These are phyloP conservation scores for Hypoxylon perforatum DNA, from an alignment of 495 filamentous ascomycete genomes.

Conservation along the genomic window DNA sequence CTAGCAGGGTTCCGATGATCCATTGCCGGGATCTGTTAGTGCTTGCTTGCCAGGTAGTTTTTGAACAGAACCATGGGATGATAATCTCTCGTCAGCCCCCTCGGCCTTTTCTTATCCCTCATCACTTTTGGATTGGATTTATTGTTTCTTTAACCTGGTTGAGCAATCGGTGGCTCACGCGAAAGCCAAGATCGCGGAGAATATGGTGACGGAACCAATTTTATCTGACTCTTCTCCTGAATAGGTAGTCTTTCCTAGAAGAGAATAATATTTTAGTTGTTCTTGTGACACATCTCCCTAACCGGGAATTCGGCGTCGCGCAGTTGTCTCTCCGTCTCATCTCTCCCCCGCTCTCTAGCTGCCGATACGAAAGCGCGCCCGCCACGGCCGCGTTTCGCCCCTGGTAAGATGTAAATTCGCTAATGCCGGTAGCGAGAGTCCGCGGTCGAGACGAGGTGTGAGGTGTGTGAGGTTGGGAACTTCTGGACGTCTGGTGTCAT, in stretches of 20 bases:
- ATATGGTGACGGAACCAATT: conserved; percentile 12
- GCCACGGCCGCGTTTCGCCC: conserved; percentile 16
- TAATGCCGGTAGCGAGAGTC: conserved; percentile 41
- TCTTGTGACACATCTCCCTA: conserved; percentile 25
- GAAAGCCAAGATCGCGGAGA: conserved; percentile 21
- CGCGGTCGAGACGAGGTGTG: conserved; percentile 23
- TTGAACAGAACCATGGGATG: conserved; percentile 23
- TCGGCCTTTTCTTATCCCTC: conserved; percentile 8
- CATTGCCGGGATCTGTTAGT: conserved; percentile 32
- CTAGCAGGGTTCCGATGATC: conserved; percentile 38
- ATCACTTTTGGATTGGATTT: too few species aligned
- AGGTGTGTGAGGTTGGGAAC: too few species aligned
- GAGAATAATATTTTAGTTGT: neutral
- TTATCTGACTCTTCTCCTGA: conserved; percentile 23
- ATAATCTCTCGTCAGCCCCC: conserved; percentile 41
- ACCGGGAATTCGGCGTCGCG: conserved; percentile 10
- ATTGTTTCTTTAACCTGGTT: conserved; percentile 30
- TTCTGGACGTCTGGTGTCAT: conserved; percentile 16
- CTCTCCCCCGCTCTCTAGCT: conserved; percentile 2
- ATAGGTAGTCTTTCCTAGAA: neutral
- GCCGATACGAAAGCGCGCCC: conserved; percentile 1
- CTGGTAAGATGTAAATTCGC: conserved; percentile 19
- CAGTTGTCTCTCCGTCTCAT: neutral
- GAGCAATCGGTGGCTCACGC: conserved; percentile 19
- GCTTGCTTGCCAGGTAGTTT: too few species aligned